Conservation (phyloP, 352 stramenopile genomes). For the Synura sp. region DNA sequence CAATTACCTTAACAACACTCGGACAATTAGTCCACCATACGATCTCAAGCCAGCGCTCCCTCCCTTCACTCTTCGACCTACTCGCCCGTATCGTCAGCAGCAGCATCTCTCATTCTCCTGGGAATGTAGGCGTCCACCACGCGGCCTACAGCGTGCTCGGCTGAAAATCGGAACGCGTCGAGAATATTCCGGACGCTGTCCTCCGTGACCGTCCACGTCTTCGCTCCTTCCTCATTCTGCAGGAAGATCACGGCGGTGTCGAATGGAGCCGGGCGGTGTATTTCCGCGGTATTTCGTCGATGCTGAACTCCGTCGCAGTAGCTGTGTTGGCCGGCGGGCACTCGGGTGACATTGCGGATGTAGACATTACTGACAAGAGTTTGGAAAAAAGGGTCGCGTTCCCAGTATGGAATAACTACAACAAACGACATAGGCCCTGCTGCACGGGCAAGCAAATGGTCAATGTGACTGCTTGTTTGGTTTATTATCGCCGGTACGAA, state of each 20-base stretch:
- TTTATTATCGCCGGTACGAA: slow-evolving; percentile 86
- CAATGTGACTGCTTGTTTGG: slow-evolving; percentile 77
- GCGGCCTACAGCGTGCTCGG: too few species aligned
- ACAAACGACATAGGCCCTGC: slow-evolving; percentile 75
- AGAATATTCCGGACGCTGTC: too few species aligned
- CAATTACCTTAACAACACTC: too few species aligned
- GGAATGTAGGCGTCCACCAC: too few species aligned
- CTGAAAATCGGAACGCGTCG: too few species aligned
- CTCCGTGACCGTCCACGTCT: slow-evolving; percentile 50
- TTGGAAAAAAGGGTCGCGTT: slow-evolving; percentile 53
- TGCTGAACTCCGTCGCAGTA: slow-evolving; percentile 61
- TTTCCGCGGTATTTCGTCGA: slow-evolving; percentile 48
- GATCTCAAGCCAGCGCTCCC: too few species aligned
- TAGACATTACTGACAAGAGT: slow-evolving; percentile 47
- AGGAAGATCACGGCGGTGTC: slow-evolving; percentile 92
- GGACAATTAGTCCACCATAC: too few species aligned
- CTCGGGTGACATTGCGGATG: slow-evolving; percentile 51
- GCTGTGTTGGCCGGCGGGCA: slow-evolving; percentile 55
- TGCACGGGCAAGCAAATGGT: slow-evolving; percentile 59
- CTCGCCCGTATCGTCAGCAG: too few species aligned
- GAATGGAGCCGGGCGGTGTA: slow-evolving; percentile 62
- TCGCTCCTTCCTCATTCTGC: slow-evolving; percentile 72
- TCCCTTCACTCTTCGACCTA: too few species aligned
- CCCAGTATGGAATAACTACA: slow-evolving; percentile 82
- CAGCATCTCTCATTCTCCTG: too few species aligned